Evolutionary conservation across 306 rosid species (phyloP).

Genomic region (Adenanthera pavonina): DNA sequence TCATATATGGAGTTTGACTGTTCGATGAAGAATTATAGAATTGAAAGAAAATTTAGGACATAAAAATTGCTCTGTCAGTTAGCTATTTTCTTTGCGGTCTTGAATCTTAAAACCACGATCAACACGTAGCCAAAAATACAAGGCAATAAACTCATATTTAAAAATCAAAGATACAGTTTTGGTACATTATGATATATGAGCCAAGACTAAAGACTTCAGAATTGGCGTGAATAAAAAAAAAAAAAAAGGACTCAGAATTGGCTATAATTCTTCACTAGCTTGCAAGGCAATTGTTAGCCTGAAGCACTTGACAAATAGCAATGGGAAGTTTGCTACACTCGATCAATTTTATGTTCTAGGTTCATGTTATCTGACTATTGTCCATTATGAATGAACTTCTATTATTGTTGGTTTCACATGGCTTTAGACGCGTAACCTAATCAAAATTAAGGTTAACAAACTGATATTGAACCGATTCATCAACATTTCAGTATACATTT

Average conservation of each 20-base stretch:
- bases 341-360: slow-evolving; percentile 15
- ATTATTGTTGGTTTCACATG: not conserved
- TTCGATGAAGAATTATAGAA: not conserved
- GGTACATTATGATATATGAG: not conserved
- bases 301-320: not conserved
- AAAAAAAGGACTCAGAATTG: not conserved
- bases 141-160: not conserved
- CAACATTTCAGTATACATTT: not conserved
- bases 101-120: not conserved
- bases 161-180: not conserved
- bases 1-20: not conserved
- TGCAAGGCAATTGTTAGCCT: not conserved
- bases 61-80: not conserved
- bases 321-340: not conserved
- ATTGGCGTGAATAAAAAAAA: no score
- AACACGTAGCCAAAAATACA: slow-evolving; percentile 1
- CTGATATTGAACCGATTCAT: slow-evolving; percentile 8
- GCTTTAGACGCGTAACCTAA: not conserved
- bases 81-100: not conserved
- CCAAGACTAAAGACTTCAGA: not conserved
- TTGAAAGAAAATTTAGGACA: not conserved
- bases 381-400: slow-evolving; percentile 7
- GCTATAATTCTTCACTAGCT: not conserved
- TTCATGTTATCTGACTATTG: slow-evolving; percentile 18
- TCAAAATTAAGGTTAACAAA: not conserved